Conservation (phyloP, 1,139 yeast species). For the Kodamaea ohmeri region DNA sequence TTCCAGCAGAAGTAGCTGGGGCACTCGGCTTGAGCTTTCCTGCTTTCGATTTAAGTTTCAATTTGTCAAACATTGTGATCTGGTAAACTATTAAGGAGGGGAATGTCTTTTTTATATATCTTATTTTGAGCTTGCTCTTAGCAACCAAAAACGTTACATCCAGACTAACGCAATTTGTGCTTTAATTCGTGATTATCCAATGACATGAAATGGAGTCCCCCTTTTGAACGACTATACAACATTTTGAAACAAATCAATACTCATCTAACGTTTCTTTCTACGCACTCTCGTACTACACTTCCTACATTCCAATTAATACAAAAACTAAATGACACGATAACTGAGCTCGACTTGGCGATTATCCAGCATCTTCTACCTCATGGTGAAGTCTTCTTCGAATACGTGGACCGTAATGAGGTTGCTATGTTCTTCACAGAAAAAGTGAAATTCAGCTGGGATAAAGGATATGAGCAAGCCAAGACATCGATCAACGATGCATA, state of each 20-base stretch:
- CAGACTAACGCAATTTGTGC: no score
- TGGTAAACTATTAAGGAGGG: neutral
- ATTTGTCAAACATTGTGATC: conserved; percentile 35
- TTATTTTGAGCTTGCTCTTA: neutral
- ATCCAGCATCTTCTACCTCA: conserved; percentile 63
- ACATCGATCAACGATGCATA: conserved; percentile 33
- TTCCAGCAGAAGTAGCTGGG: conserved; percentile 30
- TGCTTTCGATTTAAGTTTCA: conserved; percentile 40
- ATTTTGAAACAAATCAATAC: conserved; percentile 38
- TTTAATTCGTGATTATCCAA: no score
- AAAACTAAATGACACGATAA: conserved; percentile 31
- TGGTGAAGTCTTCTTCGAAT: conserved; percentile 63
- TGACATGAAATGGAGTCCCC: conserved; percentile 10
- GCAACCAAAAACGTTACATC: conserved; percentile 5
- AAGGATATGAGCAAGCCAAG: conserved; percentile 44
- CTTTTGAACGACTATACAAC: conserved; percentile 11
- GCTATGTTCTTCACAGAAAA: conserved; percentile 31
- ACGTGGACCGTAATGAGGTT: conserved; percentile 71
- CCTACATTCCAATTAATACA: conserved; percentile 38
- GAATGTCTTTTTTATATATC: conserved; percentile 3
- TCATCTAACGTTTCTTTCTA: conserved; percentile 41
- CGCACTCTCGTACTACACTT: conserved; percentile 43
- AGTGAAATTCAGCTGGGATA: conserved; percentile 38
- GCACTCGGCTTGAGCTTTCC: conserved; percentile 27
- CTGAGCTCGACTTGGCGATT: conserved; percentile 55